Evolutionary conservation across 352 stramenopile genomes (phyloP), one percentile per base, ranked within the genome.

Genomic region (Phytophthora vignae): DNA sequence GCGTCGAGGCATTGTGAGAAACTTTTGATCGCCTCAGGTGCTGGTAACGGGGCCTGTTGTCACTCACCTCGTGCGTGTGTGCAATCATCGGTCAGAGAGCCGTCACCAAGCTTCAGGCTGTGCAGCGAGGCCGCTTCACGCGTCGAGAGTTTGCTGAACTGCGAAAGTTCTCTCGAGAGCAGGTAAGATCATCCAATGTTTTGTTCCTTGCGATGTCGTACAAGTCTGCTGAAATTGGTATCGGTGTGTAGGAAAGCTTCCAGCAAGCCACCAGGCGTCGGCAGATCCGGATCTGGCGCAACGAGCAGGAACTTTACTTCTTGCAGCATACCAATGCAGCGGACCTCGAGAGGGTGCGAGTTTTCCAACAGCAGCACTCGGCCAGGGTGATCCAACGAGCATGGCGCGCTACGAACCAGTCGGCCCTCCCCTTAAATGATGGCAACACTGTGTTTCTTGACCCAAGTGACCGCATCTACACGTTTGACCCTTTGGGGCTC

Each of bases 281-380:
- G 11, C 76, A 90, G 55, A 63, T 77, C 22, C 80, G 85, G 21
- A 83, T 94, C 31, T 87, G 77, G 80, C 77, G 76, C n/a, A 78
- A 85, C 56, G 82, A 92, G 61, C 82, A 92, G 46, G 77, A 90
- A 25, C 77, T 93, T 14, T 81, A 85, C 29, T 93, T 93, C 50
- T 74, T 94, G 57, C 79, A 88, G 42, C 72, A 83, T 52, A 92
- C 82, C 25, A 87, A 77, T 9, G 67, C 82, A 31, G 71, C 77
- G 21, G 70, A 87, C 40, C 69, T 90, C 9, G 79, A 90, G 29
- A 57, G 46, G 22, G 71, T 94, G 29, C 75, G 74, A 25, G 54
- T 12, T 33, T 86, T 92, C 27, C 85, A 88, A 72, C 70, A 76
- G 48, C 65, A 76, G 4, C 71, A 81, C 3, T 71, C 73, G 3